Evolutionary conservation across 371 early-diverging fungal species (phyloP).

Genomic region (Quaeritorhiza haematococci): DNA sequence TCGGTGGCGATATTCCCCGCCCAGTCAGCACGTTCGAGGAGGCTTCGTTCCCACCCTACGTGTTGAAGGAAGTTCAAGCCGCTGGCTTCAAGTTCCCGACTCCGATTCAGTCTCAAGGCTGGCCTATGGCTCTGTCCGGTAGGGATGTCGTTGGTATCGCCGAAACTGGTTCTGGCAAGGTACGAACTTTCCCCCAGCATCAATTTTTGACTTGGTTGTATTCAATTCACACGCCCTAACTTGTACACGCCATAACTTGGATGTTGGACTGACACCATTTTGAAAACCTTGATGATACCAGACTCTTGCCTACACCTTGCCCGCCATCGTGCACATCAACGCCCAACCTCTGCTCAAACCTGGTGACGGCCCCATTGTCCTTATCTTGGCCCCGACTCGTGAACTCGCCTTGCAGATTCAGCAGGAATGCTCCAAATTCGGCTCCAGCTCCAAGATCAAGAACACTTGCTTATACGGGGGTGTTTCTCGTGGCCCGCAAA

Average conservation of each 20-base stretch:
- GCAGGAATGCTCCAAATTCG: conserved; percentile 89
- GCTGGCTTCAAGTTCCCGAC: conserved; percentile 91
- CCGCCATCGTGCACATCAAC: conserved; percentile 97
- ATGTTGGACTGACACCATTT: no score
- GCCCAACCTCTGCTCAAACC: conserved; percentile 89
- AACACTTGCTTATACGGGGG: conserved; percentile 97
- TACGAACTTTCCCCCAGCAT: no score
- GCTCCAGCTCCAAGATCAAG: conserved; percentile 78
- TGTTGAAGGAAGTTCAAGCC: conserved; percentile 77
- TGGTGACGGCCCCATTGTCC: conserved; percentile 96
- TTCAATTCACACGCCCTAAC: no score
- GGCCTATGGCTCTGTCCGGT: conserved; percentile 98
- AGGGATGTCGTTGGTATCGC: conserved; percentile 97
- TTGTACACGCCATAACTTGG: no score
- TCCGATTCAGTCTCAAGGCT: conserved; percentile 98
- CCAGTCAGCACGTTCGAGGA: conserved; percentile 56
- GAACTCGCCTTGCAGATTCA: conserved; percentile 94
- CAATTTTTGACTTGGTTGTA: no score
- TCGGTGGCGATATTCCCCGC: conserved; percentile 52
- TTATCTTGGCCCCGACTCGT: conserved; percentile 90
- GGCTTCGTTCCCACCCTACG: conserved; percentile 52
- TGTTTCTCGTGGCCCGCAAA: conserved; percentile 92
- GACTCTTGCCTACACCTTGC: conserved; percentile 94
- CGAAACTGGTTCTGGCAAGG: conserved; percentile 98
- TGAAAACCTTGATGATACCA: no score